Base-by-base conservation (phyloP, 441 rosid species). In the Rhodomyrtus psidioides region DNA sequence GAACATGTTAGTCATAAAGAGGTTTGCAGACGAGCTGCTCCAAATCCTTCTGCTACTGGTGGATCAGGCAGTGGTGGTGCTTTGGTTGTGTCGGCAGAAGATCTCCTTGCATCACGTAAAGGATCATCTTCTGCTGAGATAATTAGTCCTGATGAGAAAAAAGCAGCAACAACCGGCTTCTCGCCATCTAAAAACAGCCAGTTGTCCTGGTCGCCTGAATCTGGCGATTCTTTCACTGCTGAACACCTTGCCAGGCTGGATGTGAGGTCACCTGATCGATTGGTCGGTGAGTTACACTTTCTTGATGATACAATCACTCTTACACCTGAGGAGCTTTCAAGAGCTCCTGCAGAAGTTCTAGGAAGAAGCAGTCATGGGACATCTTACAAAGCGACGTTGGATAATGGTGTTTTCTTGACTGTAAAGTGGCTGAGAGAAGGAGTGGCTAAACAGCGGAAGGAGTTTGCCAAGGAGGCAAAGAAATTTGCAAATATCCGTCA, bases 351-450 rank as follows among this genome's bases (percentile, higher is more conserved):
- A 53, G 99, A 96, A 91, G 99, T 97, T 51, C 87, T 97, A 49
- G 99, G 99, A 85, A 92, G 99, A 92, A 96, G 99, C 92, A 97
- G 99, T 90, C 99, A 97, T n/a, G 99, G 99, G 86, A 97, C 99
- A 84, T 97, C 99, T 55, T 96, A 97, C 89, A 92, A 94, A 87
- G 99, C 99, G 81, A 93, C 99, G 9, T 90, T 97, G 86, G 99
- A 96, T 89, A 96, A 90, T 84, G 99, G 99, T 70, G 89, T 93
- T 70, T 93, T 95, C 88, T 85, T 97, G 90, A 96, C 99, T 0
- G 99, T 97, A 86, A 97, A 97, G 91, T 97, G 99, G 99, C 91
- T 97, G 86, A 93, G 99, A 89, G 99, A 97, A 92, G 99, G 99
- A 81, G 98, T 97, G 83, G 99, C 99, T 6, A 97, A 97, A 89